These are phyloP conservation scores for Kodamaea suecica DNA, from an alignment of 1,139 yeast genomes.

Conservation along the genomic window DNA sequence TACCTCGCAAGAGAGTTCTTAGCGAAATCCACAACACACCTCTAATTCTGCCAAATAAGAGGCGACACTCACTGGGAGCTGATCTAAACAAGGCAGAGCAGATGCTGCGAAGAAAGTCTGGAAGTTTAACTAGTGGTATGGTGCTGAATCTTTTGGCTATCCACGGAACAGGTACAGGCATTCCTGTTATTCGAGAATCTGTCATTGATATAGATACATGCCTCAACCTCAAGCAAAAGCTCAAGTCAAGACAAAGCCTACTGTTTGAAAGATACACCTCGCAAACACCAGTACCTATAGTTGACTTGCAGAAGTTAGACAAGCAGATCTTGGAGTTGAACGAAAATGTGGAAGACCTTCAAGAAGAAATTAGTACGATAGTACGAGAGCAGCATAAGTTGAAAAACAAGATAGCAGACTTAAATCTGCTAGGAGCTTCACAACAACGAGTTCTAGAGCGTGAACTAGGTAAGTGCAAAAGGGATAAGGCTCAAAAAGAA, in stretches of 20 bases:
- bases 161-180: constrained; percentile 2
- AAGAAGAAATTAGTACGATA: constrained; percentile 14
- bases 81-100: constrained; percentile 5
- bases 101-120: constrained; percentile 1
- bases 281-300: background rate
- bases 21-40: constrained; percentile 9
- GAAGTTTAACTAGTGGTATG: background rate
- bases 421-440: constrained; percentile 8
- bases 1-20: constrained; percentile 10
- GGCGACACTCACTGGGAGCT: constrained; percentile 10
- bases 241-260: constrained; percentile 5
- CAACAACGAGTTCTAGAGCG: constrained; percentile 11
- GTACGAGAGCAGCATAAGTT: constrained; percentile 13
- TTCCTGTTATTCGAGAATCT: constrained; percentile 4
- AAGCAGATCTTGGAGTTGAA: constrained; percentile 6
- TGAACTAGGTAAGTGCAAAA: constrained; percentile 10
- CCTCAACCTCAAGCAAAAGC: constrained; percentile 9
- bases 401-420: constrained; percentile 8
- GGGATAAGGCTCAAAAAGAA: constrained; percentile 12
- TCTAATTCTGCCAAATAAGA: constrained; percentile 9
- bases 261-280: constrained; percentile 5
- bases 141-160: constrained; percentile 1
- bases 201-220: constrained; percentile 12
- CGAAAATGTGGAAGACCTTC: constrained; percentile 11
- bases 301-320: constrained; percentile 4